Evolutionary conservation across 805 yeast species (phyloP).

Genomic region (Zygosaccharomyces bisporus): DNA sequence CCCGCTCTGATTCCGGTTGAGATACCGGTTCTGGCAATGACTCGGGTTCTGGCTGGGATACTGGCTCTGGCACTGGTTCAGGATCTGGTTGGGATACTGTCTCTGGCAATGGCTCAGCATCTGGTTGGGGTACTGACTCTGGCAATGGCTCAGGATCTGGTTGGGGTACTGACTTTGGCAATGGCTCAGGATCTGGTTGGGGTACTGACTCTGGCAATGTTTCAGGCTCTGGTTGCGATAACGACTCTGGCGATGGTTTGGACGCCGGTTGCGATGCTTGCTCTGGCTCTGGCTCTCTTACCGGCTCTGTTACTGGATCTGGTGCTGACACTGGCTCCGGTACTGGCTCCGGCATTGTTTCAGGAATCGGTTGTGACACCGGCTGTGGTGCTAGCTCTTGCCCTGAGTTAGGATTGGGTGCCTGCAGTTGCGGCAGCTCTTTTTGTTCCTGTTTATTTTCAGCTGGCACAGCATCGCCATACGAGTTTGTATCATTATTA

Average conservation of each 20-base stretch:
- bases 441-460: slow-evolving; percentile 38
- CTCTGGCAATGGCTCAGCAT: not conserved
- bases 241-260: too few relatives aligned
- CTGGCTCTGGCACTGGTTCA: not conserved
- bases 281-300: too few relatives aligned
- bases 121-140: not conserved
- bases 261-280: too few relatives aligned
- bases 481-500: slow-evolving; percentile 42
- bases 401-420: too few relatives aligned
- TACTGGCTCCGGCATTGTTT: not conserved
- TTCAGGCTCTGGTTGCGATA: not conserved
- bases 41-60: not conserved
- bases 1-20: not conserved
- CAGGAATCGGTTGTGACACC: not conserved
- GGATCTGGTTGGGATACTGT: not conserved
- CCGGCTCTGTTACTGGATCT: too few relatives aligned
- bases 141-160: not conserved
- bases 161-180: not conserved
- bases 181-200: not conserved
- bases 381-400: too few relatives aligned
- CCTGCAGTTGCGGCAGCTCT: slow-evolving; percentile 34
- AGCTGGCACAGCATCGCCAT: slow-evolving; percentile 24
- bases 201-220: not conserved
- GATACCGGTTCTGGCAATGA: not conserved
- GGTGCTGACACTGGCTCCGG: not conserved